phyloP scores from a whole-genome alignment of 2,329 filamentous ascomycete species.

The Fusarium acutatum region DNA sequence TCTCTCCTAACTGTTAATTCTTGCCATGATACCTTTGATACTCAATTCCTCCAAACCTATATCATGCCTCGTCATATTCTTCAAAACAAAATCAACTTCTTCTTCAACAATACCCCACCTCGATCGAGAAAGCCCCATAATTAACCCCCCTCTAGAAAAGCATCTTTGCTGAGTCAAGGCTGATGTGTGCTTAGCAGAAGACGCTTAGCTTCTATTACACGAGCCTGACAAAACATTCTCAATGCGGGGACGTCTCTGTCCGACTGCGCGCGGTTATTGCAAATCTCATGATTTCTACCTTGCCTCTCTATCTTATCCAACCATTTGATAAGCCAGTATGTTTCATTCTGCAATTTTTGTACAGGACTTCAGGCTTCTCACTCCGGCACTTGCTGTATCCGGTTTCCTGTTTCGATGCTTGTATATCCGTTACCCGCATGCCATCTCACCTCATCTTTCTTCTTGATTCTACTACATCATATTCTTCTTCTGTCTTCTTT shows the following conservation, averaged over 20 bases:
- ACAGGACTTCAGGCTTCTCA: not conserved
- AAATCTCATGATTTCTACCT: not conserved
- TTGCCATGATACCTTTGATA: not conserved
- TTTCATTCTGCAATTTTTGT: not conserved
- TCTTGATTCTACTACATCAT: not conserved
- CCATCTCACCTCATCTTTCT: not conserved
- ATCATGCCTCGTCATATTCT: not conserved
- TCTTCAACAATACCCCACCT: constrained; percentile 6
- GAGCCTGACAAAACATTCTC: constrained; percentile 44
- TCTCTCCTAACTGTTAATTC: not conserved
- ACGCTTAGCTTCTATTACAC: constrained; percentile 39
- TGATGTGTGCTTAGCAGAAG: constrained; percentile 30
- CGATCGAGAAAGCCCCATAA: constrained; percentile 1
- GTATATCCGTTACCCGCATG: constrained; percentile 12
- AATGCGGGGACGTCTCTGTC: constrained; percentile 7
- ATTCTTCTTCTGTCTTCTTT: not conserved
- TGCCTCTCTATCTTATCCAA: constrained; percentile 38
- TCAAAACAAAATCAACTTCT: not conserved
- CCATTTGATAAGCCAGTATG: constrained; percentile 28
- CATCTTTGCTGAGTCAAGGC: constrained; percentile 30
- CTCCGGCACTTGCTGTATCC: not conserved
- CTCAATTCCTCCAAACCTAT: not conserved
- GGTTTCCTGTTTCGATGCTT: not conserved
- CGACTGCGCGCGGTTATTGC: constrained; percentile 29
- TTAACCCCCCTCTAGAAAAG: not conserved